Percentiles rank a stretch among this genome's conserved stretches.
Evolutionary conservation across 1,139 yeast genomes (phyloP).

Genomic region (Saccharomyces uvarum): DNA sequence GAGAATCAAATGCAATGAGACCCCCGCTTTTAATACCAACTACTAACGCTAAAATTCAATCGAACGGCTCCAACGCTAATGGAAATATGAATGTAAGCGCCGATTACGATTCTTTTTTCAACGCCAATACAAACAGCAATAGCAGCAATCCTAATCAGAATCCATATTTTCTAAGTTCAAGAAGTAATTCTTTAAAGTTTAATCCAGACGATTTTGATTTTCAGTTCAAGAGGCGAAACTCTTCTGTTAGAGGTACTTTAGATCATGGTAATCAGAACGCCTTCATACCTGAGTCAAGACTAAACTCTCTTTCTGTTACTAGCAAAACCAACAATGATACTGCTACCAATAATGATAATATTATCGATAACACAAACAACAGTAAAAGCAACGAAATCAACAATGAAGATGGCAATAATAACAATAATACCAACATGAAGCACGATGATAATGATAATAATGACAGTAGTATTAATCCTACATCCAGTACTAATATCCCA

Average conservation of each 20-base stretch:
- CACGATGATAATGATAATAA: slow-evolving; percentile 1
- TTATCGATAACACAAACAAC: background rate
- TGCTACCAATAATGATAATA: background rate
- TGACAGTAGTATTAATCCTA: slow-evolving; percentile 5
- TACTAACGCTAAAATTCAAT: slow-evolving; percentile 25
- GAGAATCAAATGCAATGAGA: slow-evolving; percentile 15
- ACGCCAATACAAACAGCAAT: slow-evolving; percentile 7
- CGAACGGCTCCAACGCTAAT: background rate
- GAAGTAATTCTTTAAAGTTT: slow-evolving; percentile 24
- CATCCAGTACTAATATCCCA: slow-evolving; percentile 5
- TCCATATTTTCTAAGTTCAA: slow-evolving; percentile 10
- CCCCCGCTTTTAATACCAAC: slow-evolving; percentile 18
- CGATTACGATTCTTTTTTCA: slow-evolving; percentile 1
- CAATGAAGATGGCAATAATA: background rate
- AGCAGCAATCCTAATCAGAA: slow-evolving; percentile 5
- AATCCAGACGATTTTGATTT: slow-evolving; percentile 26
- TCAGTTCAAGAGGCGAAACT: slow-evolving; percentile 25
- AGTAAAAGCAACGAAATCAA: background rate
- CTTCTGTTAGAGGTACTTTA: slow-evolving; percentile 21
- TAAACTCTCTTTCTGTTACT: background rate
- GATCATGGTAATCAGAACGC: slow-evolving; percentile 10
- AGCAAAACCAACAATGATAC: background rate
- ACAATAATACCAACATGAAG: background rate
- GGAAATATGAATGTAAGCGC: background rate
- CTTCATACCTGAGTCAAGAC: background rate